phyloP scores from a whole-genome alignment of 345 rosid genomes.

The Populus nigra region DNA sequence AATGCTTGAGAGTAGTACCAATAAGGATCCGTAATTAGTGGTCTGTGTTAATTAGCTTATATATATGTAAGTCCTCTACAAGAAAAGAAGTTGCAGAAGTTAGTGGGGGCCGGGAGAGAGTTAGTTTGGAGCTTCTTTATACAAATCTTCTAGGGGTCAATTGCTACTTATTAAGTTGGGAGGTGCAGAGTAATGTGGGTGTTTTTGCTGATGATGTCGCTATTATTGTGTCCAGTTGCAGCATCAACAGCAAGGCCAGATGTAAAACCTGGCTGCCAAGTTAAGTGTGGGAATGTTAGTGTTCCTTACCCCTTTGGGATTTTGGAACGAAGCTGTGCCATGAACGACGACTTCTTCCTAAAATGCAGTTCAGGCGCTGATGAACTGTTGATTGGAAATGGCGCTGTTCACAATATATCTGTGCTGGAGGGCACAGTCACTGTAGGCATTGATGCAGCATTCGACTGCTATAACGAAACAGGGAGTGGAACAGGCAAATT shows the following conservation, averaged over 20 bases:
- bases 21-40: too few relatives aligned
- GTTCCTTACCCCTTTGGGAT: constrained; percentile 35
- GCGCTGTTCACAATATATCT: too few relatives aligned
- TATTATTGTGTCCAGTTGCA: not conserved
- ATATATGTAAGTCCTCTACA: not conserved
- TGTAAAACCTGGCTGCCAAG: constrained; percentile 4
- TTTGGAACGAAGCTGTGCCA: too few relatives aligned
- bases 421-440: too few relatives aligned
- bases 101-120: not conserved
- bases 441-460: too few relatives aligned
- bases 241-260: not conserved
- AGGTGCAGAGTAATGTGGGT: not conserved
- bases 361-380: too few relatives aligned
- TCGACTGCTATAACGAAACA: too few relatives aligned
- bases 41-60: too few relatives aligned
- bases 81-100: not conserved
- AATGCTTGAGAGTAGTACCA: too few relatives aligned
- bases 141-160: not conserved
- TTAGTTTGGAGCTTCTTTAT: not conserved
- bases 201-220: not conserved
- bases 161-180: not conserved
- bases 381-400: too few relatives aligned
- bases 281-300: constrained; percentile 20
- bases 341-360: too few relatives aligned
- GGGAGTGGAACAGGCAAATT: too few relatives aligned